Evolutionary conservation across 2,329 filamentous ascomycete species (phyloP), one percentile per base, ranked within the genome.

Genomic region (Arthrobotrys musiformis): DNA sequence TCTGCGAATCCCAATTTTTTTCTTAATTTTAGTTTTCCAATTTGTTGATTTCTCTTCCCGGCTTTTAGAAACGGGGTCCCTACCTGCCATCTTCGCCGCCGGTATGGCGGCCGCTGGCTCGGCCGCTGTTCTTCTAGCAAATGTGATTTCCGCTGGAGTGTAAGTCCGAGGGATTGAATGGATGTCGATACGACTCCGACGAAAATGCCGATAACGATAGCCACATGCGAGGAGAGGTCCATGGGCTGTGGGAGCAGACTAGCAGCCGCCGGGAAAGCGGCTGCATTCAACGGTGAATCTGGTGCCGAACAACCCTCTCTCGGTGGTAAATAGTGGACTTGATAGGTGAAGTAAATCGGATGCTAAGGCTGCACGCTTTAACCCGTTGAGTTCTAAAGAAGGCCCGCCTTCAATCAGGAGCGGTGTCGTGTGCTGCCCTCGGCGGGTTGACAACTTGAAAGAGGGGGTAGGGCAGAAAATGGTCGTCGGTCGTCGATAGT

Each of bases 71-170:
- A 80, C 88, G 56, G n/a, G 24, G 11, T 9, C 22, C 61, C 44
- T 46, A 81, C 86, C 88, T 97, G 95, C 95, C 95, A 99, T 87
- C 93, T 89, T 81, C 94, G 89, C 82, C 95, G 89, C 82, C 91
- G 91, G 84, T 97, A 96, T 3, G 95, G 93, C 50, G 95, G 94
- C 78, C 94, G 88, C 80, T 93, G 91, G 30, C 87, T 86, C 62
- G 90, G 89, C 84, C 97, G 97, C 85, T 96, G 93, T 85, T 99
- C 95, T 86, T 99, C 95, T 82, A 98, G 90, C 80, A 99, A 91
- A 85, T 99, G 95, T 79, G 95, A 98, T 85, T 99, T 98, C 83
- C 95, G 93, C 85, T 99, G 95, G 26, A 99, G 88, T 33, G 95
- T 99, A 79, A 99, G 88, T 80, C 95, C 95, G 81, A 99, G 87